Conservation (phyloP, 202 grass and related monocot species). For the Cymbopogon flexuosus region DNA sequence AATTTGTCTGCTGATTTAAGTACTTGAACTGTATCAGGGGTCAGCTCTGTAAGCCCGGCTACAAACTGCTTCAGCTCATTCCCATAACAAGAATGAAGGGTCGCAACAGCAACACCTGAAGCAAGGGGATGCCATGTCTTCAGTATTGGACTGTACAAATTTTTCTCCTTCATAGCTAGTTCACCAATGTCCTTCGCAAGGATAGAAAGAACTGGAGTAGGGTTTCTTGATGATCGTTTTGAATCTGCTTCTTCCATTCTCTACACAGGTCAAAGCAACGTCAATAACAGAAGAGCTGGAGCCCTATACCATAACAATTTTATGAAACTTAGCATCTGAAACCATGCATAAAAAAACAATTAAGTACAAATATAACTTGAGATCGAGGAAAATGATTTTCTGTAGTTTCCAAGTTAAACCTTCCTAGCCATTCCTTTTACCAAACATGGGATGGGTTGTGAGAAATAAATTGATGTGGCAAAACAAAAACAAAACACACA, state of each 20-base stretch:
- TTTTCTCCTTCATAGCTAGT: conserved; percentile 82
- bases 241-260: conserved; percentile 96
- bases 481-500: conserved; percentile 27
- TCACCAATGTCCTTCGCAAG: conserved; percentile 89
- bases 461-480: background rate
- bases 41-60: conserved; percentile 70
- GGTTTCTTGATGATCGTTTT: conserved; percentile 66
- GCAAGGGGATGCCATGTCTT: conserved; percentile 91
- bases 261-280: conserved; percentile 43
- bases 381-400: conserved; percentile 3
- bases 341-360: conserved; percentile 6
- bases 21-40: conserved; percentile 84
- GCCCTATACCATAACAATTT: background rate
- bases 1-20: conserved; percentile 93
- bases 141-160: conserved; percentile 86
- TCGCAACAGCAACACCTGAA: conserved; percentile 92
- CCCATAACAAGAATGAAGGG: conserved; percentile 94
- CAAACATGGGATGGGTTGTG: background rate
- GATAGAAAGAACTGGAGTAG: conserved; percentile 69
- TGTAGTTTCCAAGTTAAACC: background rate
- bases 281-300: conserved; percentile 25
- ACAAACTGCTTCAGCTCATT: conserved; percentile 94
- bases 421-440: background rate
- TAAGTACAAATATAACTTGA: background rate
- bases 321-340: conserved; percentile 21